These are phyloP conservation scores for Lachancea waltii DNA, from an alignment of 805 yeast species.

Conservation along the genomic window DNA sequence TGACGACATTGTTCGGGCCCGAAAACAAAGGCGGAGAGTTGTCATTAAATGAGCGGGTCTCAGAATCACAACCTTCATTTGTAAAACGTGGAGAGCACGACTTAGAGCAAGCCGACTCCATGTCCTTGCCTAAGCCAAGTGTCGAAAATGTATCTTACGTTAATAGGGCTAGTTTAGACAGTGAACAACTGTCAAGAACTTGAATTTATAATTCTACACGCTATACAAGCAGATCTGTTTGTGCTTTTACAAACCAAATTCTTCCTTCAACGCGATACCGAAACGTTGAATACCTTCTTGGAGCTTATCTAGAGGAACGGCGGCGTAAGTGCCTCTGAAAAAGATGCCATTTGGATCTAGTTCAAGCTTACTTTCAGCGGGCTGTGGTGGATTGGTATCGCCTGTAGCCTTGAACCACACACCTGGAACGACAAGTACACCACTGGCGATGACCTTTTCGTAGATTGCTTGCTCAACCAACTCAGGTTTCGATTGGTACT, in stretches of 20 bases:
- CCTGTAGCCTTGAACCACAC: conserved; percentile 66
- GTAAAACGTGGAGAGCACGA: conserved; percentile 1
- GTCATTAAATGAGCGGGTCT: neutral
- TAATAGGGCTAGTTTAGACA: conserved; percentile 8
- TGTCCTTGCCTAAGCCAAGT: conserved; percentile 1
- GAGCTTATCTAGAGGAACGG: conserved; percentile 64
- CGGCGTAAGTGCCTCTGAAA: conserved; percentile 86
- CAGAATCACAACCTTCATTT: conserved; percentile 1
- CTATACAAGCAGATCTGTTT: neutral
- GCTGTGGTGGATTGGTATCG: conserved; percentile 54
- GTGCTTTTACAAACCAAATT: conserved; percentile 31
- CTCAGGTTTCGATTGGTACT: conserved; percentile 49
- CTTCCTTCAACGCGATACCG: conserved; percentile 55
- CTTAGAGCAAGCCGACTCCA: neutral
- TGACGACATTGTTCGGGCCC: conserved; percentile 52
- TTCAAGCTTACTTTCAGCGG: conserved; percentile 37
- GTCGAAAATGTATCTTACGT: conserved; percentile 4
- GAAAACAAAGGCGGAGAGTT: conserved; percentile 40
- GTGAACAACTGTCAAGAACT: conserved; percentile 2
- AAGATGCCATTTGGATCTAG: conserved; percentile 45
- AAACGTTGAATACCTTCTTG: conserved; percentile 58
- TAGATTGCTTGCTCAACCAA: conserved; percentile 60
- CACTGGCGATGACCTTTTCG: conserved; percentile 52
- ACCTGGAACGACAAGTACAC: conserved; percentile 74
- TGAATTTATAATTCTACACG: neutral